Base-by-base conservation (phyloP, 306 rosid species). In the Acacia confusa region DNA sequence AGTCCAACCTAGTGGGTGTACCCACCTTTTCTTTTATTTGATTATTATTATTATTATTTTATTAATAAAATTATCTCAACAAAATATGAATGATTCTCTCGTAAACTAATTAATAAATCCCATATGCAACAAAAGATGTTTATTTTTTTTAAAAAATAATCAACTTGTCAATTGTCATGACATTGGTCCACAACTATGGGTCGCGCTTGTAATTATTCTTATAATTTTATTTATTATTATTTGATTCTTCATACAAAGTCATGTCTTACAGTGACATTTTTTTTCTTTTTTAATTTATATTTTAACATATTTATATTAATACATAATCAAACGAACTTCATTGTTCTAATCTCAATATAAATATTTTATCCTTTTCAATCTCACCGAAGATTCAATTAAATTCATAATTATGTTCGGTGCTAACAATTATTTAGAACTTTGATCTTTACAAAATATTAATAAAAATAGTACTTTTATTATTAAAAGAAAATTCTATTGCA, bases 101-200 rank as follows among this genome's bases (percentile, higher is more conserved):
- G 11, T 28, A 63, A 65, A 32, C 11, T 65, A 65, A 65, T 32
- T 65, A 34, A 16, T 17, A 32, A 32, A 65, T 30, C 4, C 44
- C 43, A 65, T 32, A 65, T 65, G 24, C n/a, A 17, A 67, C 72
- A 67, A 67, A 60, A 67, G 72, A 67, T 67, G 27, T 47, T 66
- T 66, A 9, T 16, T 65, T 65, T 61, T 25, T 53, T 52, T 52
- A 1, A 6, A 52, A 45, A 4, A 65, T 30, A 27, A 61, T 27
- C 10, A 63, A 20, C 15, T 61, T 55, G 45, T 41, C 45, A 7
- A 9, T 9, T 19, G 40, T 27, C 20, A 5, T 14, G 40, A 63
- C 68, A 13, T 61, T 9, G 69, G 69, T 63, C 69, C 69, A 14
- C 69, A 63, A 15, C 40, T 14, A 1, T 0, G n/a, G 2, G n/a